A percentile compares a stretch with the other conserved stretches of the same genome.
phyloP scores from a whole-genome alignment of 2,329 filamentous ascomycete genomes.

The Trichophyton schoenleinii region DNA sequence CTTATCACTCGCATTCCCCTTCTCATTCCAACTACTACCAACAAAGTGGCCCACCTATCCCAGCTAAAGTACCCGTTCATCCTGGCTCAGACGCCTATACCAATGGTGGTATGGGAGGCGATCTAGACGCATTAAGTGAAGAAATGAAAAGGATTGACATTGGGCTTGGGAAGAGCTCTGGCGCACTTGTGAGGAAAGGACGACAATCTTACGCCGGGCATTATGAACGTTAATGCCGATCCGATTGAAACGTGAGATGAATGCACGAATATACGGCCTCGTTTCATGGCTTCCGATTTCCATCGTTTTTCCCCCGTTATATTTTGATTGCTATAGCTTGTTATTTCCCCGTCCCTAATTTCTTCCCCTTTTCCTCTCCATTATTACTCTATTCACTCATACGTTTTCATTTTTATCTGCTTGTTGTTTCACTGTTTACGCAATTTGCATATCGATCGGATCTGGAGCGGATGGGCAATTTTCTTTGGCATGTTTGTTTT shows the following conservation, averaged over 20 bases:
- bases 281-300: neutral
- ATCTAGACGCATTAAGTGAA: constrained; percentile 41
- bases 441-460: neutral
- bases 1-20: constrained; percentile 16
- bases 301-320: no score
- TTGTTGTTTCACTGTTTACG: neutral
- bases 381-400: neutral
- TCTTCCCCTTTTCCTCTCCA: neutral
- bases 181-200: constrained; percentile 3
- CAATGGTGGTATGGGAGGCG: constrained; percentile 13
- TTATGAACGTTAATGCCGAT: constrained; percentile 4
- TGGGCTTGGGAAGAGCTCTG: constrained; percentile 17
- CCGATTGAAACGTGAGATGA: neutral
- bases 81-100: constrained; percentile 20
- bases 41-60: constrained; percentile 29
- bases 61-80: constrained; percentile 31
- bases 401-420: neutral
- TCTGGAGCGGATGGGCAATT: neutral
- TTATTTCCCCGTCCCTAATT: neutral
- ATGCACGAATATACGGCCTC: neutral
- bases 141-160: constrained; percentile 45
- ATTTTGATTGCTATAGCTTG: neutral
- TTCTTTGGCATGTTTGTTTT: neutral
- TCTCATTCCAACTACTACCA: constrained; percentile 20
- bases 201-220: neutral